Conservation (phyloP, 208 protist species). For the Crithidia bombi region DNA sequence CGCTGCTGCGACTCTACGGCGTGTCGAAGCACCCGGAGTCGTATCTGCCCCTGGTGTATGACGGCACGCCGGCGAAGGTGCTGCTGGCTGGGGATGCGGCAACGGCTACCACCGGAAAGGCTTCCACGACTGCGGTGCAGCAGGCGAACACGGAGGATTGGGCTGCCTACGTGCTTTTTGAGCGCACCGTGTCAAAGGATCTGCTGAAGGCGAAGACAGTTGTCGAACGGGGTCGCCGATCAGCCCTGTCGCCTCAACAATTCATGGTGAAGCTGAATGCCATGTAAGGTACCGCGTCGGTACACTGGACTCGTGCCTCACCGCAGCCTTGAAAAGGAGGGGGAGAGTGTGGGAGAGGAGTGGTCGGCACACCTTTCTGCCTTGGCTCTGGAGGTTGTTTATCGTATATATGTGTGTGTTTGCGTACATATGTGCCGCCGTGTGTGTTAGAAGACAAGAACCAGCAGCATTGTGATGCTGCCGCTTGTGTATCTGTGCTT, state of each 20-base stretch:
- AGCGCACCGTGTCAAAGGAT: slow-evolving; percentile 74
- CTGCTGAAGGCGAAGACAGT: slow-evolving; percentile 55
- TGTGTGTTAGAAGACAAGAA: too few relatives aligned
- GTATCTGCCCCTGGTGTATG: slow-evolving; percentile 58
- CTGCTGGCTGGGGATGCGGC: slow-evolving; percentile 1
- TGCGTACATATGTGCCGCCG: too few relatives aligned
- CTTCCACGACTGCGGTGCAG: slow-evolving; percentile 23
- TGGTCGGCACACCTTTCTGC: too few relatives aligned
- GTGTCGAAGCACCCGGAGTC: slow-evolving; percentile 43
- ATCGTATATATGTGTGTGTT: too few relatives aligned
- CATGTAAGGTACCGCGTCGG: slow-evolving; percentile 11
- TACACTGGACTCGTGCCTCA: slow-evolving; percentile 3
- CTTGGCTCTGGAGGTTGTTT: too few relatives aligned
- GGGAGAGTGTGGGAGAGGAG: too few relatives aligned
- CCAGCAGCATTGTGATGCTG: too few relatives aligned
- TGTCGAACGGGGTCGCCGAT: slow-evolving; percentile 50
- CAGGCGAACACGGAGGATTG: slow-evolving; percentile 70
- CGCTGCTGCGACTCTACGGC: slow-evolving; percentile 58
- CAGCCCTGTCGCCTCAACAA: slow-evolving; percentile 60
- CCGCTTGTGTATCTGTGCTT: background rate
- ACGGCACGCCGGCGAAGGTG: slow-evolving; percentile 20
- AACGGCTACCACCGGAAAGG: slow-evolving; percentile 14
- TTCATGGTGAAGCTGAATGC: slow-evolving; percentile 65
- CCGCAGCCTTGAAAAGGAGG: too few relatives aligned
- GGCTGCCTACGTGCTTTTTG: slow-evolving; percentile 66